Evolutionary conservation across 805 yeast species (phyloP).

Genomic region (Candida coleopterorum): DNA sequence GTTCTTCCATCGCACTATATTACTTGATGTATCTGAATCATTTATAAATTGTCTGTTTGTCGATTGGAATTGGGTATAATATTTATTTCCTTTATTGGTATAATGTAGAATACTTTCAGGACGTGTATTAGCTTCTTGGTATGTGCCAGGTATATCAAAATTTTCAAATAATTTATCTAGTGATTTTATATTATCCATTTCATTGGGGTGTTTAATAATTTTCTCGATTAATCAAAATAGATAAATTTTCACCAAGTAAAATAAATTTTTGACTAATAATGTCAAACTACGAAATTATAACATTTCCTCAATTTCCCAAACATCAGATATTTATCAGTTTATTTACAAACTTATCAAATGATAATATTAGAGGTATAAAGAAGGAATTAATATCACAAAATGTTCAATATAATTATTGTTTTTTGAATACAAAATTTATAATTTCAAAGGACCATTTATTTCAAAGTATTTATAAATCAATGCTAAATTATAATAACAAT

Average conservation of each 20-base stretch:
- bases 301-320: slow-evolving; percentile 46
- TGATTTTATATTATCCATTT: not conserved
- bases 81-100: slow-evolving; percentile 23
- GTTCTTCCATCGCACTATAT: slow-evolving; percentile 28
- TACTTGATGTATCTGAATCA: slow-evolving; percentile 8
- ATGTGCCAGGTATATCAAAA: not conserved
- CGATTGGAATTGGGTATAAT: slow-evolving; percentile 30
- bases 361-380: slow-evolving; percentile 36
- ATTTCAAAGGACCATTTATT: slow-evolving; percentile 59
- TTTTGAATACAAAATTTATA: slow-evolving; percentile 56
- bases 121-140: slow-evolving; percentile 11
- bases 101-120: slow-evolving; percentile 33
- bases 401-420: slow-evolving; percentile 52
- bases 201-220: not conserved
- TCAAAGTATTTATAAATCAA: slow-evolving; percentile 56
- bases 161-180: slow-evolving; percentile 7
- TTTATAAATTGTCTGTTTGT: slow-evolving; percentile 30
- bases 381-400: slow-evolving; percentile 41
- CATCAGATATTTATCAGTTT: slow-evolving; percentile 35
- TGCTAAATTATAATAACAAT: slow-evolving; percentile 45
- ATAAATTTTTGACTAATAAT: not conserved
- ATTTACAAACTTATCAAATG: slow-evolving; percentile 43
- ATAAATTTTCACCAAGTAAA: not conserved
- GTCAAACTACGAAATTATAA: not conserved
- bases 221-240: no score